Percentiles rank a stretch among this genome's conserved stretches.
Evolutionary conservation across 2,329 filamentous ascomycete genomes (phyloP).

Genomic region (Mollisia scopiformis): DNA sequence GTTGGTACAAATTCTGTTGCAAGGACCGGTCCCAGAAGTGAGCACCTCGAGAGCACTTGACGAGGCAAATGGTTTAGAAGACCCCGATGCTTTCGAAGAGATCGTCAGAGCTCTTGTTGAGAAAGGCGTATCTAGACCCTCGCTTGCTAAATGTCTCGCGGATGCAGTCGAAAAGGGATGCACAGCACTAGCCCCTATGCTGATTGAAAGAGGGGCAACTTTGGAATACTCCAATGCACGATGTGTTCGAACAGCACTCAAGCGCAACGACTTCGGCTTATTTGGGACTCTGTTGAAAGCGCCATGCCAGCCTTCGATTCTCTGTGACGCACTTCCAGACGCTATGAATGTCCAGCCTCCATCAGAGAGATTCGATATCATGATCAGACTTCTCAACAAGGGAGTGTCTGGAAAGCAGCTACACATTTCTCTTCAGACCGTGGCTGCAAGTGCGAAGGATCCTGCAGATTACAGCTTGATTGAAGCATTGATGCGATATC

Average conservation of each 20-base stretch:
- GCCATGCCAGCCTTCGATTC: slow-evolving; percentile 1
- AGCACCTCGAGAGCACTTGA: neutral
- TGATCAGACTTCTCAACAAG: slow-evolving; percentile 3
- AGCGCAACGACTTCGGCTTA: slow-evolving; percentile 2
- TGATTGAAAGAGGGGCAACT: slow-evolving; percentile 5
- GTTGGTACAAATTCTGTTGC: neutral
- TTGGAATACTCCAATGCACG: neutral
- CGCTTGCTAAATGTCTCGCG: slow-evolving; percentile 1
- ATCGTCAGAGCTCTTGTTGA: slow-evolving; percentile 2
- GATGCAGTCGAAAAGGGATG: slow-evolving; percentile 1
- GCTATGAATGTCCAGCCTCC: slow-evolving; percentile 4
- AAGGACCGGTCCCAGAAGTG: neutral
- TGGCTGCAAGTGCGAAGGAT: neutral
- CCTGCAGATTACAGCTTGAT: slow-evolving; percentile 6
- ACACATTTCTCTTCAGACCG: slow-evolving; percentile 2
- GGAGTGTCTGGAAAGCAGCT: slow-evolving; percentile 1
- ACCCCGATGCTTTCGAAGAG: slow-evolving; percentile 1
- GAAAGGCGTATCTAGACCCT: neutral
- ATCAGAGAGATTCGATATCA: slow-evolving; percentile 1
- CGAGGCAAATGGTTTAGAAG: slow-evolving; percentile 1
- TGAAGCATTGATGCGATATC: slow-evolving; percentile 2
- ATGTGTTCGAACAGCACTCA: slow-evolving; percentile 1
- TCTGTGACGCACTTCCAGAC: slow-evolving; percentile 1
- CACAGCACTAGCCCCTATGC: neutral
- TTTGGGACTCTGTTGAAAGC: slow-evolving; percentile 1